Percentiles rank a stretch among this genome's conserved stretches.
phyloP scores from a whole-genome alignment of 2,329 filamentous ascomycete species.

The Botrytis pseudocinerea region DNA sequence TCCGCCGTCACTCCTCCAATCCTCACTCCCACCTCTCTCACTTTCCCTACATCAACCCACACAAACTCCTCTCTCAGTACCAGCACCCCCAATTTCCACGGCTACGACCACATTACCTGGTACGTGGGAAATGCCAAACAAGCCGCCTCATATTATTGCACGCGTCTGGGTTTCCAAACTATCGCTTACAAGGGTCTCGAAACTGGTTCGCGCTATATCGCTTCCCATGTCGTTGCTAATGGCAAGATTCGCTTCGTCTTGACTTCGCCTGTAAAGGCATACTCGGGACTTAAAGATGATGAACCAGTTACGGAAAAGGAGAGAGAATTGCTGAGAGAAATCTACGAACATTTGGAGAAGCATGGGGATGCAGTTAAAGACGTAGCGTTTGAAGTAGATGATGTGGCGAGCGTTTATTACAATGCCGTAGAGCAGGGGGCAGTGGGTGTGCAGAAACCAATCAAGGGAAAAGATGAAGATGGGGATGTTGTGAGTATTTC shows the following conservation, averaged over 20 bases:
- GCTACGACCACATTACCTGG: conserved; percentile 94
- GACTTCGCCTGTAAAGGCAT: conserved; percentile 74
- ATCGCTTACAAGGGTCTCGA: conserved; percentile 87
- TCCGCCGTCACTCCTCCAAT: conserved; percentile 27
- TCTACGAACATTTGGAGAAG: conserved; percentile 78
- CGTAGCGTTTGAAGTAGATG: conserved; percentile 91
- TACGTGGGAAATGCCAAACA: conserved; percentile 97
- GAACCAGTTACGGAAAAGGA: conserved; percentile 66
- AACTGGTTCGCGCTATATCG: conserved; percentile 77
- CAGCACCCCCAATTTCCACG: conserved; percentile 61
- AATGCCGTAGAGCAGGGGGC: conserved; percentile 68
- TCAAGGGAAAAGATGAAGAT: conserved; percentile 54
- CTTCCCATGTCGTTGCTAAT: conserved; percentile 82
- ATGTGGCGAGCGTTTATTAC: conserved; percentile 76
- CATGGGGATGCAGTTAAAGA: conserved; percentile 96
- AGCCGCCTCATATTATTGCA: conserved; percentile 84
- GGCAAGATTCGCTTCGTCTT: conserved; percentile 78
- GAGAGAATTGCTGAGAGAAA: conserved; percentile 64
- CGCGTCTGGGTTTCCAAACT: conserved; percentile 80
- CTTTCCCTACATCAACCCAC: conserved; percentile 39
- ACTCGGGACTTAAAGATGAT: conserved; percentile 53
- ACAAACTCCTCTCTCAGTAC: conserved; percentile 12
- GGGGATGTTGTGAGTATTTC: conserved; percentile 45
- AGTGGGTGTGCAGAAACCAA: conserved; percentile 62
- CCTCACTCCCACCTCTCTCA: conserved; percentile 38